phyloP scores from a whole-genome alignment of 768 basidiomycete genomes.

The Phaeotremella skinneri region DNA sequence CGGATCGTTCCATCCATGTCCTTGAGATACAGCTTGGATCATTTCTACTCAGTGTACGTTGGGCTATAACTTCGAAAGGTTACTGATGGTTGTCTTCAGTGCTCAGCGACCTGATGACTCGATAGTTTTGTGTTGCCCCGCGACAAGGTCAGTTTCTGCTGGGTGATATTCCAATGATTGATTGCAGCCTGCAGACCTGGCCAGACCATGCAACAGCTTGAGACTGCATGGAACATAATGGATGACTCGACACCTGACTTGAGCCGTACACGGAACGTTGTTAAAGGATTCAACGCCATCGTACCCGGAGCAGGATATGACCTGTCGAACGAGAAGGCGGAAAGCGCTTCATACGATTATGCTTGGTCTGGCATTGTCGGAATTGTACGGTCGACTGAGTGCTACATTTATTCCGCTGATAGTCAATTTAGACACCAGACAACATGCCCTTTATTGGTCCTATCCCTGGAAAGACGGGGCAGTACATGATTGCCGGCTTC shows the following conservation, averaged over 20 bases:
- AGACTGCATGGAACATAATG: too few species aligned
- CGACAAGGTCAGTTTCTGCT: not conserved
- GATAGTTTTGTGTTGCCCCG: constrained; percentile 2
- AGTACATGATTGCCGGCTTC: constrained; percentile 37
- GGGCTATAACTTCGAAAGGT: not conserved
- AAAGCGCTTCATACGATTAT: constrained; percentile 37
- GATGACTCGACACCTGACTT: not conserved
- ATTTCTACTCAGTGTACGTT: constrained; percentile 39
- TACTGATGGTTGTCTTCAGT: not conserved
- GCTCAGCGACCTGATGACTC: constrained; percentile 7
- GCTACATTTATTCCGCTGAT: not conserved
- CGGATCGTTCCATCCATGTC: constrained; percentile 23
- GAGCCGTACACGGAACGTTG: not conserved
- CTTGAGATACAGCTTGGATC: constrained; percentile 27
- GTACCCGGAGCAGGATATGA: constrained; percentile 7
- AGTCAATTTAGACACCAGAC: constrained; percentile 33
- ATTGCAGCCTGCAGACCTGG: not conserved
- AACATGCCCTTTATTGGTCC: constrained; percentile 36
- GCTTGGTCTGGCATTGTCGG: constrained; percentile 46
- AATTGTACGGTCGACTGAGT: constrained; percentile 24
- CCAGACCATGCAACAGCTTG: not conserved
- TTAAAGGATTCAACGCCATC: not conserved
- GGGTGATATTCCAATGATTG: not conserved
- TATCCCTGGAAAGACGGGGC: constrained; percentile 37
- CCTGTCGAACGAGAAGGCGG: not conserved